A percentile compares a stretch with the other conserved stretches of the same genome.
phyloP scores from a whole-genome alignment of 1,284 basidiomycete genomes.

The Cryptococcus sp. region DNA sequence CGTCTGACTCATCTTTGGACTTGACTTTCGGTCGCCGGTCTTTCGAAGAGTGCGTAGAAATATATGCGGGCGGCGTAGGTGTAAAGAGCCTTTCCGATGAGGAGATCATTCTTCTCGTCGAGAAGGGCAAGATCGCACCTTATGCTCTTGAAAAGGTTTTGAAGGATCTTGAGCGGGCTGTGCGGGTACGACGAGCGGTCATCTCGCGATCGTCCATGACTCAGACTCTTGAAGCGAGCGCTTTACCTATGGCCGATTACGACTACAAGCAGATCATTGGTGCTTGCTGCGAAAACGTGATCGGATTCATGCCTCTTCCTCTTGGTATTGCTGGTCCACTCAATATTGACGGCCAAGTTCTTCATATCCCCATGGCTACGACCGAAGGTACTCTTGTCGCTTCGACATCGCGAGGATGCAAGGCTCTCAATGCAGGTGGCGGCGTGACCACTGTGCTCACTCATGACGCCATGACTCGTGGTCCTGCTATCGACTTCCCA shows the following conservation, averaged over 20 bases:
- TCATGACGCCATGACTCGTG: constrained; percentile 96
- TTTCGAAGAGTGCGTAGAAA: constrained; percentile 78
- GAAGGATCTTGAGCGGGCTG: constrained; percentile 82
- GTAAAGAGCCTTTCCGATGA: constrained; percentile 75
- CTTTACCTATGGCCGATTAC: constrained; percentile 81
- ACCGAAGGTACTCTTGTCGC: constrained; percentile 98
- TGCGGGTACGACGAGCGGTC: constrained; percentile 80
- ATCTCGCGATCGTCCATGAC: constrained; percentile 87
- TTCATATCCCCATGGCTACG: constrained; percentile 98
- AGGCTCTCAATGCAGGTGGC: constrained; percentile 93
- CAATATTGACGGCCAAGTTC: constrained; percentile 79
- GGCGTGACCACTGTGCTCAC: constrained; percentile 93
- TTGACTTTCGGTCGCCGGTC: constrained; percentile 55
- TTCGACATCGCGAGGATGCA: constrained; percentile 95
- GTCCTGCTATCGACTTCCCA: constrained; percentile 96
- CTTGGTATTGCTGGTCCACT: constrained; percentile 96
- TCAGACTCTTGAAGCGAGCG: constrained; percentile 79
- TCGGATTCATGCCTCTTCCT: constrained; percentile 95
- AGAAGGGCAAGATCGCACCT: constrained; percentile 89
- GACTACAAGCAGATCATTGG: constrained; percentile 94
- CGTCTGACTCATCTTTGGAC: constrained; percentile 14
- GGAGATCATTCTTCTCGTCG: constrained; percentile 84
- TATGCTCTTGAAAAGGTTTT: constrained; percentile 94
- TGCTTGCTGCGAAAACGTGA: constrained; percentile 98
- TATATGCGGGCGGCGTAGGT: constrained; percentile 77